Evolutionary conservation across 176 grass and related monocot genomes (phyloP).

Genomic region (Oryza punctata): DNA sequence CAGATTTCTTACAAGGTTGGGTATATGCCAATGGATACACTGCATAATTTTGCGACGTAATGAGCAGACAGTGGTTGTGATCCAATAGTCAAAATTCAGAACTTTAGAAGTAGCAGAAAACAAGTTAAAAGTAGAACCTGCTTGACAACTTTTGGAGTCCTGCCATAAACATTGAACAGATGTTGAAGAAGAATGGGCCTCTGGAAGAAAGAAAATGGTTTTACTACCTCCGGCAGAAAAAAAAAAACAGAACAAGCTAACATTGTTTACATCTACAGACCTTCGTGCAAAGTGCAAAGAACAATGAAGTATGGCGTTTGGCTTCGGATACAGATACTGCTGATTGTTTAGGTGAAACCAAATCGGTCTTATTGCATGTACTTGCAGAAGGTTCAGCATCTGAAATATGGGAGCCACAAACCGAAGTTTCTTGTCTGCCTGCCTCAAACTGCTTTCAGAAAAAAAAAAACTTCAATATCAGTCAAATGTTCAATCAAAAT

Average conservation of each 20-base stretch:
- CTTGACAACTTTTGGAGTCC: slow-evolving; percentile 86
- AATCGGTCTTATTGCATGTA: slow-evolving; percentile 41
- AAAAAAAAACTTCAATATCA: not conserved
- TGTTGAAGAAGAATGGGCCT: slow-evolving; percentile 80
- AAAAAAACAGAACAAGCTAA: not conserved
- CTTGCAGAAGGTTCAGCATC: slow-evolving; percentile 57
- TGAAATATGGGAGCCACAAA: slow-evolving; percentile 56
- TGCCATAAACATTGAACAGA: slow-evolving; percentile 81
- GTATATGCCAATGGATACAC: slow-evolving; percentile 82
- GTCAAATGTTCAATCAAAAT: slow-evolving; percentile 24
- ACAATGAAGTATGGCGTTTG: slow-evolving; percentile 74
- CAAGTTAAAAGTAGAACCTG: slow-evolving; percentile 60
- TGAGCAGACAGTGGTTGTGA: slow-evolving; percentile 26
- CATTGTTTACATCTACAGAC: slow-evolving; percentile 45
- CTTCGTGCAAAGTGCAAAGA: slow-evolving; percentile 98
- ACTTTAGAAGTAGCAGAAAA: slow-evolving; percentile 16
- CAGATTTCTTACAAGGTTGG: slow-evolving; percentile 74
- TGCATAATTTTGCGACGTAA: slow-evolving; percentile 52
- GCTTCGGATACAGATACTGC: slow-evolving; percentile 59
- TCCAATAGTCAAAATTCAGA: slow-evolving; percentile 35
- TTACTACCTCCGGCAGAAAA: slow-evolving; percentile 17
- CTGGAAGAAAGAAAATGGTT: slow-evolving; percentile 52
- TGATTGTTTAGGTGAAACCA: slow-evolving; percentile 49
- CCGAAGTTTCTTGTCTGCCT: slow-evolving; percentile 59
- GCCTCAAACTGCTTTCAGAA: slow-evolving; percentile 43